These are phyloP conservation scores for Periglandula ipomoeae DNA, from an alignment of 2,329 filamentous ascomycete species.

Conservation along the genomic window DNA sequence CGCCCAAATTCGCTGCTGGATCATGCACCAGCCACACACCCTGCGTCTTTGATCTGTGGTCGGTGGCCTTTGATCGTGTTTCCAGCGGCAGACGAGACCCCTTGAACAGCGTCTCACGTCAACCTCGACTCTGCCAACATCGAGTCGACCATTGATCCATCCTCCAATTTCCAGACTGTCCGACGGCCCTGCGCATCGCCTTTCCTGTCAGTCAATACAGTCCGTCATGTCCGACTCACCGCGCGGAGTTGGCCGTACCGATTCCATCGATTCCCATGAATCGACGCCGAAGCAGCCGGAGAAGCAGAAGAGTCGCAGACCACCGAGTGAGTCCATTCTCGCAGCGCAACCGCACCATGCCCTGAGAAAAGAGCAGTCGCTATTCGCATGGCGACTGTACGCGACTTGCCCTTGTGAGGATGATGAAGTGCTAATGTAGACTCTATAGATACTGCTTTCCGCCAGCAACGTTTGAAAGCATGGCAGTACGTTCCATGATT, in stretches of 20 bases:
- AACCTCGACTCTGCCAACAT: neutral
- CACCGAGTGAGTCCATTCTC: conserved; percentile 58
- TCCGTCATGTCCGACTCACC: conserved; percentile 39
- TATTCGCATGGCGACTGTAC: too few relatives aligned
- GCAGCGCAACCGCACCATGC: neutral
- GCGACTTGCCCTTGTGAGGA: neutral
- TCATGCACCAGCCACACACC: neutral
- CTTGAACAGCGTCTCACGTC: conserved; percentile 4
- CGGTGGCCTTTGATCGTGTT: neutral
- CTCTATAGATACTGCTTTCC: conserved; percentile 80
- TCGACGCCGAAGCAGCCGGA: conserved; percentile 45
- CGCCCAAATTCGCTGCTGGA: too few relatives aligned
- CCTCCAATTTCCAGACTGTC: neutral
- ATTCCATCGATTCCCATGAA: conserved; percentile 48
- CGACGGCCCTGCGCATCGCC: neutral
- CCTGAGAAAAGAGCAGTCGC: conserved; percentile 18
- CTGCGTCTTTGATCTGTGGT: neutral
- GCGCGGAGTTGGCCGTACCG: conserved; percentile 34
- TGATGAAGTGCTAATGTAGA: neutral
- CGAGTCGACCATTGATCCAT: neutral
- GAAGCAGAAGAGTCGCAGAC: conserved; percentile 85
- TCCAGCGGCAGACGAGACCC: neutral
- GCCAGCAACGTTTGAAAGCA: conserved; percentile 93
- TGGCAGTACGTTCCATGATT: conserved; percentile 68
- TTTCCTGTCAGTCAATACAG: conserved; percentile 10